Base-by-base conservation (phyloP, 2,329 filamentous ascomycete species). In the Microdochium trichocladiopsis region DNA sequence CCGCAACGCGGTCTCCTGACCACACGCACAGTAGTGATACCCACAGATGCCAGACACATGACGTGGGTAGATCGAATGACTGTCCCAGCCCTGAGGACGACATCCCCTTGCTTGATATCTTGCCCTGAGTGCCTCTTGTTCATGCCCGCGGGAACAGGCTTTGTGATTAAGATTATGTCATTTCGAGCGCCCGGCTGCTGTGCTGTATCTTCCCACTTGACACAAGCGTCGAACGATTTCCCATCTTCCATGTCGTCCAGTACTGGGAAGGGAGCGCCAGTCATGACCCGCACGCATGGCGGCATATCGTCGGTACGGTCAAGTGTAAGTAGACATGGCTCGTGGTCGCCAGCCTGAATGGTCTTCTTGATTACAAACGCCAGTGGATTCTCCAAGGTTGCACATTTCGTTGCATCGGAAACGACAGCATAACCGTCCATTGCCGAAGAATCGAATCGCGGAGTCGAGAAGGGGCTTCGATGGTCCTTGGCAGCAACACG, bases 231-330 rank as follows among this genome's bases (percentile, higher is more conserved):
- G 28, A 33, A 33, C 28, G 28, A 33, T 33, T 14, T 33, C 28
- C 28, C n/a, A n/a, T n/a, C 28, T 14, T 33, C 14, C 8, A 33
- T 33, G 28, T 33, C 28, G 8, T 64, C 65, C 50, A 63, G 60
- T 53, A 56, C 14, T 52, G 64, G 63, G 49, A 66, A 66, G 6
- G 53, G 55, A 2, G 61, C 63, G 12, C 64, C 64, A 3, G 62
- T 66, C 62, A 65, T 66, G 31, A 66, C 63, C 51, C 66, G 61
- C 23, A 63, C 56, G 43, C 63, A 66, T 12, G 56, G 51, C 25
- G 52, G 52, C 2, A 50, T 18, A 2, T 52, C 51, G 21, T n/a
- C 47, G 21, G 47, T 37, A 12, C 36, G 37, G 16, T 5, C 60
- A 61, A 4, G 31, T 43, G 1, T 59, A 51, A 2, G 49, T 25